Base-by-base conservation (phyloP, 108 stramenopile species). In the Skeletonema costatum region DNA sequence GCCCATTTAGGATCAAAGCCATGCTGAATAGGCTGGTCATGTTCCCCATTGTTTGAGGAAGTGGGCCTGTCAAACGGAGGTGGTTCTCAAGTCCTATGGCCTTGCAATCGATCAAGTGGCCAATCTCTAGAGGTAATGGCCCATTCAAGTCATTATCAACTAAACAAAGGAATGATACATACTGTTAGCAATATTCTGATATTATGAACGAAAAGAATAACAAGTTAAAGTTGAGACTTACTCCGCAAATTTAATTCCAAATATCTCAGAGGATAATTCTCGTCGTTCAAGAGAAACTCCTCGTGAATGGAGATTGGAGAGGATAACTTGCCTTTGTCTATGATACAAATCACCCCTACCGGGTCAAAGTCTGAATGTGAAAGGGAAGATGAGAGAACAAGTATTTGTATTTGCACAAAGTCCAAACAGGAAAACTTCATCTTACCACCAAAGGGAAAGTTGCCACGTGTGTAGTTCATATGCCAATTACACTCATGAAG, bases 111-210 rank as follows among this genome's bases (percentile, higher is more conserved):
- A 50, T 13, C 21, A 68, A 30, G 32, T 70, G 50, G 5, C 80
- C 86, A 33, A 86, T 38, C 32, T 73, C 68, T 32, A 73, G 39
- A 30, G 86, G 80, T 33, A 89, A 64, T 13, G 63, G 36, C 11
- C 88, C 88, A 29, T 69, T 74, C 11, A 89, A 35, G 3, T 46
- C 48, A 56, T 86, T 86, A 1, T 17, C 16, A 60, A 46, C 41
- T 42, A 42, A 8, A 11, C 10, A 42, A 42, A 42, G 9, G 41
- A 12, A 13, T 12, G 41, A 13, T 2, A 42, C 2, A 11, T 42
- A 42, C 33, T 35, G 12, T 42, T 42, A 42, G 41, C 11, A 12
- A 42, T 11, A 42, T 10, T 12, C 41, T 42, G 41, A 11, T 10
- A 42, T 9, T 13, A n/a, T 42, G 11, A 13, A 12, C 2, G 41